Base-by-base conservation (phyloP, 2,329 filamentous ascomycete species). In the Clonostachys byssicola region DNA sequence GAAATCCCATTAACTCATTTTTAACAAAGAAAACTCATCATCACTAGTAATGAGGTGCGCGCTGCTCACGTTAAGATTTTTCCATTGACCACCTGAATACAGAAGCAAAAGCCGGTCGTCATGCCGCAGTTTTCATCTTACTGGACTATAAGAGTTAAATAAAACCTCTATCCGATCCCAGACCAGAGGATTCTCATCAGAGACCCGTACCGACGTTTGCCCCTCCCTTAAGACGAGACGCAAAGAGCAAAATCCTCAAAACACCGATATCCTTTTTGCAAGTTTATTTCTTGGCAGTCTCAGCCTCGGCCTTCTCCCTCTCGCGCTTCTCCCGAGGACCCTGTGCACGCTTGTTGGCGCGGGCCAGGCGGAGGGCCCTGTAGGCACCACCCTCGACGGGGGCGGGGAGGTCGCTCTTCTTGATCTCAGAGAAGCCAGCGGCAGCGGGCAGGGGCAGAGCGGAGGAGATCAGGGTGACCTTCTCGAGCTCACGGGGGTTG, bases 311-410 rank as follows among this genome's bases (percentile, higher is more conserved):
- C 80, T 87, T 92, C 64, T 89, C 89, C 81, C 86, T 88, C 62
- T 80, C 85, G 67, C 94, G 86, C 91, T 97, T 97, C 82, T 95
- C 92, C 71, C 91, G 85, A 66, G 81, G 81, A 75, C 94, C 94
- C 56, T 81, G 73, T 66, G 88, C 78, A 72, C 92, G 87, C 65
- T 88, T 85, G 67, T 95, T 88, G 71, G 83, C 85, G 75, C 94
- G 86, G 60, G 88, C 85, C 60, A 87, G 78, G 72, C 94, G 89
- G 70, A 99, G 85, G 66, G 83, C 86, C 69, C 80, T 79, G 85
- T 88, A 97, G 56, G 92, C 94, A 72, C 85, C 87, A 74, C 91
- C 87, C 77, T 92, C 88, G 66, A 79, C 60, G 54, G 82, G 71
- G 71, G 85, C 79, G 72, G 87, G 85, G 63, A 96, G 71, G 58